Percentiles rank a stretch among this genome's conserved stretches.
Evolutionary conservation across 441 rosid species (phyloP).

Genomic region (Breynia disticha): DNA sequence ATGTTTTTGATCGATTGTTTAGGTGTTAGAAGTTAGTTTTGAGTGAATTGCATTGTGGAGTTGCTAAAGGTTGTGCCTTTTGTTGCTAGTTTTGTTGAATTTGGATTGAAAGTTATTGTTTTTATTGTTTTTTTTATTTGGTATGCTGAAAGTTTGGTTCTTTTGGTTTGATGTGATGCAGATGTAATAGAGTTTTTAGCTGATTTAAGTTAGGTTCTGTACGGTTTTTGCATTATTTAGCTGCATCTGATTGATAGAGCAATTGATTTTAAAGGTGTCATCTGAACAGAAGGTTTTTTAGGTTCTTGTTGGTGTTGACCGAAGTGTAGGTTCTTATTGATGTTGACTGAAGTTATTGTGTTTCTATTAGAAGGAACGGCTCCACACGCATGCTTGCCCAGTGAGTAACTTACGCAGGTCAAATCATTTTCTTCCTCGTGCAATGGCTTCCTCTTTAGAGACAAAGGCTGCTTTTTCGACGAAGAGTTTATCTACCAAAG

Average conservation of each 20-base stretch:
- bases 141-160: background rate
- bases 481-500: constrained; percentile 35
- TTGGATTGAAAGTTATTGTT: too few relatives aligned
- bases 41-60: too few relatives aligned
- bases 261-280: too few relatives aligned
- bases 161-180: background rate
- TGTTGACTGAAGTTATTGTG: constrained; percentile 8
- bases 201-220: constrained; percentile 4
- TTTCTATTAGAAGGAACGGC: constrained; percentile 36
- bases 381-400: constrained; percentile 21
- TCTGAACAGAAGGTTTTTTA: constrained; percentile 3
- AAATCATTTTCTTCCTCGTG: constrained; percentile 21
- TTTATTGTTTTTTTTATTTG: too few relatives aligned
- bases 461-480: constrained; percentile 33
- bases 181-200: background rate
- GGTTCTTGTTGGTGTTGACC: background rate
- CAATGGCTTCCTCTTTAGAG: constrained; percentile 44
- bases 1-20: too few relatives aligned
- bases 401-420: constrained; percentile 17
- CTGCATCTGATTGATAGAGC: too few relatives aligned
- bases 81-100: too few relatives aligned
- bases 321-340: too few relatives aligned
- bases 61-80: too few relatives aligned
- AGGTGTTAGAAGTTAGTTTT: too few relatives aligned
- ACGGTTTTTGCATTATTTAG: background rate